Base-by-base conservation (phyloP, 495 filamentous ascomycete genomes). In the Trichoderma asperelloides region DNA sequence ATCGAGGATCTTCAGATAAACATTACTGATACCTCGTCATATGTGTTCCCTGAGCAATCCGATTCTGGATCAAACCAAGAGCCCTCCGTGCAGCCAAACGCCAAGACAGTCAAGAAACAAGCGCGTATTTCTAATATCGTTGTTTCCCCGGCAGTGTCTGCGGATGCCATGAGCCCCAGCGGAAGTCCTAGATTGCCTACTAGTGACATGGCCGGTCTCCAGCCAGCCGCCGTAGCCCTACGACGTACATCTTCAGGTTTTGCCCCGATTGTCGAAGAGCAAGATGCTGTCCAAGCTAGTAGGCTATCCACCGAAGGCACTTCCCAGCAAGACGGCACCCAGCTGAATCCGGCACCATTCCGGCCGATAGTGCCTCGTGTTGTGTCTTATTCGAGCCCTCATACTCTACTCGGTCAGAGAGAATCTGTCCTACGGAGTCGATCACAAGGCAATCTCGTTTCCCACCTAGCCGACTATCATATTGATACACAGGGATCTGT, bases 1-100 rank as follows among this genome's bases (percentile, higher is more conserved):
- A 74, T 92, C 8, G 76, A 84, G 7, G 84, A 87, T 68, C 82
- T 93, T 25, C 85, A 90, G 67, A 88, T 89, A 72, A 92, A 89
- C n/a, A 78, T 89, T 18, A 18, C 64, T 0, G 85, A 70, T 64
- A 81, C 78, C 18, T 65, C 75, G 40, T 78, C 79, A 33, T 72
- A 77, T 6, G 75, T 79, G 41, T 70, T 75, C 33, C 70, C 74
- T 1, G 68, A 75, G 13, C 76, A 77, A 65, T 74, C 78, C 18
- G 55, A 72, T 30, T 78, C 76, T 23, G 69, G 68, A 11, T 55
- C 77, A 57, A 78, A 78, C 16, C 74, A 72, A 21, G 47, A 1
- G 6, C 21, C 47, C 8, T 51, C 18, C n/a, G 18, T 23, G 6
- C 47, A 51, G n/a, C 18, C 47, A n/a, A 51, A 23, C 8, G 13